A percentile compares a stretch with the other conserved stretches of the same genome.
Evolutionary conservation across 2,329 filamentous ascomycete species (phyloP).

Genomic region (Ophiognomonia clavigignenti-juglandacearum): DNA sequence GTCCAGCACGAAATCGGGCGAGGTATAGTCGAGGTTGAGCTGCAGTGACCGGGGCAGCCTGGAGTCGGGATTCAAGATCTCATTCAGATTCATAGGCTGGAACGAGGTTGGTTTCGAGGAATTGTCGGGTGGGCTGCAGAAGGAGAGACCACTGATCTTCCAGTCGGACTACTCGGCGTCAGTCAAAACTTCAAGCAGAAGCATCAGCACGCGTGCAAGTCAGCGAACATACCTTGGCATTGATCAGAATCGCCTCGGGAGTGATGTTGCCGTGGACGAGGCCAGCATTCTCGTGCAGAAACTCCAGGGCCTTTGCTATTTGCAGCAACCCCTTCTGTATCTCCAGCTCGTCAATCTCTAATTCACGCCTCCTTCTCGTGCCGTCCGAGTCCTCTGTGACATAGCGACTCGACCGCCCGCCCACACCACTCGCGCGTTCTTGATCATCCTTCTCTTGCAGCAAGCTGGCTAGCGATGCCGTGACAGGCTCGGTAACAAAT

Average conservation of each 20-base stretch:
- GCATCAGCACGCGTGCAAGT: neutral
- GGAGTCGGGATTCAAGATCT: constrained; percentile 80
- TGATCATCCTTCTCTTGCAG: constrained; percentile 86
- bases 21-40: constrained; percentile 87
- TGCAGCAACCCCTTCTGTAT: constrained; percentile 95
- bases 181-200: neutral
- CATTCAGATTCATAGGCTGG: constrained; percentile 73
- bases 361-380: constrained; percentile 66
- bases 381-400: constrained; percentile 77
- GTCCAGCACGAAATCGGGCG: constrained; percentile 91
- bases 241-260: constrained; percentile 88
- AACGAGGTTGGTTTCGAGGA: constrained; percentile 72
- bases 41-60: constrained; percentile 79
- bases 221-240: constrained; percentile 66
- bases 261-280: constrained; percentile 93
- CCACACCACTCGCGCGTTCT: constrained; percentile 63
- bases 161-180: constrained; percentile 69
- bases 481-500: constrained; percentile 91
- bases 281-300: constrained; percentile 90
- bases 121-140: constrained; percentile 75
- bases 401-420: constrained; percentile 70
- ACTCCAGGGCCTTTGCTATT: constrained; percentile 89
- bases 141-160: constrained; percentile 95
- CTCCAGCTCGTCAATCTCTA: constrained; percentile 94
- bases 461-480: constrained; percentile 77